Evolutionary conservation across 2,329 filamentous ascomycete genomes (phyloP).

Genomic region (Hypomyces rosellus): DNA sequence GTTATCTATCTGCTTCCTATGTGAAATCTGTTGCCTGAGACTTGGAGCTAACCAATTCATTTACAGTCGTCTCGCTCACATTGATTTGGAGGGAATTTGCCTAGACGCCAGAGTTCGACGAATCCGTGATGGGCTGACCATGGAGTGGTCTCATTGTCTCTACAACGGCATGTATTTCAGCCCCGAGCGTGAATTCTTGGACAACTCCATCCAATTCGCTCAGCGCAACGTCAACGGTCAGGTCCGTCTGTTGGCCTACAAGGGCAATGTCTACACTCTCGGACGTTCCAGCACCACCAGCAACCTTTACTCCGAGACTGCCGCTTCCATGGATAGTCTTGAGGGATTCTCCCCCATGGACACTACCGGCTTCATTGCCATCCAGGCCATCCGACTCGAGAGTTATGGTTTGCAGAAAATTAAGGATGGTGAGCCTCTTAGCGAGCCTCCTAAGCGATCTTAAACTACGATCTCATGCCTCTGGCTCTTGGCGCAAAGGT

Average conservation of each 20-base stretch:
- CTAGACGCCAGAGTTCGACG: slow-evolving; percentile 49
- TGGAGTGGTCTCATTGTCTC: slow-evolving; percentile 33
- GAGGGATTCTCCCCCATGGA: slow-evolving; percentile 51
- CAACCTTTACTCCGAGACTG: slow-evolving; percentile 46
- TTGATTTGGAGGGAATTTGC: slow-evolving; percentile 50
- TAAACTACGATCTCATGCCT: too few relatives aligned
- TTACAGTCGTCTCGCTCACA: slow-evolving; percentile 22
- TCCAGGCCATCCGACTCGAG: slow-evolving; percentile 61
- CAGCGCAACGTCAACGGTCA: slow-evolving; percentile 44
- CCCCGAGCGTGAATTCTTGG: slow-evolving; percentile 46
- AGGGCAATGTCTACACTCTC: slow-evolving; percentile 47
- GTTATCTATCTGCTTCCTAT: not conserved
- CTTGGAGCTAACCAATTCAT: slow-evolving; percentile 5
- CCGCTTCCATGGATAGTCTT: slow-evolving; percentile 46
- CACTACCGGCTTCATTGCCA: slow-evolving; percentile 58
- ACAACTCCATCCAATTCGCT: slow-evolving; percentile 54
- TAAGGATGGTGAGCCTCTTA: slow-evolving; percentile 33
- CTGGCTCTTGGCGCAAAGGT: too few relatives aligned
- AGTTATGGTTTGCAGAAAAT: slow-evolving; percentile 34
- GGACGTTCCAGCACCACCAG: slow-evolving; percentile 37
- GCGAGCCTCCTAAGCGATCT: not conserved
- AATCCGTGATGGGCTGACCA: slow-evolving; percentile 48
- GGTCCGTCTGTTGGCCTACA: slow-evolving; percentile 24
- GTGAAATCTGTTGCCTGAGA: too few relatives aligned
- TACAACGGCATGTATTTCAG: slow-evolving; percentile 52